Evolutionary conservation across 441 rosid genomes (phyloP), one percentile per base, ranked within the genome.

Genomic region (Aleurites moluccanus): DNA sequence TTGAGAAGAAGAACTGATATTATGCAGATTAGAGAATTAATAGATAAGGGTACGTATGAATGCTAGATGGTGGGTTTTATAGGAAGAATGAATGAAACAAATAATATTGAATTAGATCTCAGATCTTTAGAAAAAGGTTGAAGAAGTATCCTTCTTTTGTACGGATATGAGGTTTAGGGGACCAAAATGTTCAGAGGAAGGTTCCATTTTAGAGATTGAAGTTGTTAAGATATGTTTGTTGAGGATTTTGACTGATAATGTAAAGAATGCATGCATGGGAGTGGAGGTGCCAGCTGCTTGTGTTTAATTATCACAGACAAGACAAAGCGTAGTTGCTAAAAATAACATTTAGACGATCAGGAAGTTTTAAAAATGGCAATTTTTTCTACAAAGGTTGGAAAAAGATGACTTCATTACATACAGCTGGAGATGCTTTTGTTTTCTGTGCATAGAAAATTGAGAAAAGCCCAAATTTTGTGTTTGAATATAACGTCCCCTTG

Each of bases 231-330:
- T 72, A 57, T 11, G 60, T 40, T 4, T 47, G 80, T 28, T 75
- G 69, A 61, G 21, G 75, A 77, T 63, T 14, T 76, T 35, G 75
- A 78, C 70, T 50, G 27, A 55, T 64, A 30, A 3, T 2, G 35
- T 28, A 15, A 56, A 21, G 49, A 16, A 38, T 81, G 79, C 80
- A 78, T 81, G 88, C 82, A 80, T 40, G 78, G 69, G 80, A 57
- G 52, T 38, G 20, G 64, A 68, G 80, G 55, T 78, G 88, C 81
- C 82, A 82, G 81, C 67, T 80, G 76, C 67, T 78, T 71, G 79
- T 61, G 66, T 21, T 67, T 53, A 64, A 16, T 53, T n/a, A 23
- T 21, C 30, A 45, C 10, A 75, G 56, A 71, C 78, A 35, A 79
- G 73, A 67, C 66, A 69, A 64, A 45, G n/a, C 9, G 16, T 8